phyloP scores from a whole-genome alignment of 1,284 basidiomycete genomes.

The Trichosporon coremiiforme region DNA sequence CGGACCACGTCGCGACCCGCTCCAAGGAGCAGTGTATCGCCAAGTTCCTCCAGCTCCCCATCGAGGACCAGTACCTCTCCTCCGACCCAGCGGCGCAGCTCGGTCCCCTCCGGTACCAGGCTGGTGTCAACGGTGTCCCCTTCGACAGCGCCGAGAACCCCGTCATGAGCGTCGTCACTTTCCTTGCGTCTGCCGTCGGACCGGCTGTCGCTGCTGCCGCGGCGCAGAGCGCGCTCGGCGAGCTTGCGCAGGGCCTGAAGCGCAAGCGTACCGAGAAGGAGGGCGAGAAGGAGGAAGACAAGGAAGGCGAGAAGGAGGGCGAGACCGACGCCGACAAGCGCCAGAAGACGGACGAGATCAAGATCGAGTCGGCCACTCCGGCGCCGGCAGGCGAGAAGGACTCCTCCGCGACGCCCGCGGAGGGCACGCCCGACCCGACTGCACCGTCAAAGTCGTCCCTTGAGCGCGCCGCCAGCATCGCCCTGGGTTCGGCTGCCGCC shows the following conservation, averaged over 20 bases:
- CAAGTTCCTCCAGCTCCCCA: slow-evolving; percentile 93
- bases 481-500: slow-evolving; percentile 84
- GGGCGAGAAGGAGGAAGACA: slow-evolving; percentile 30
- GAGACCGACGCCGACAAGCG: slow-evolving; percentile 36
- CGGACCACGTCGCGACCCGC: slow-evolving; percentile 88
- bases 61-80: slow-evolving; percentile 85
- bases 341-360: slow-evolving; percentile 28
- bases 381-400: slow-evolving; percentile 32
- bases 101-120: slow-evolving; percentile 72
- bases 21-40: slow-evolving; percentile 92
- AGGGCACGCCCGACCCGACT: slow-evolving; percentile 42
- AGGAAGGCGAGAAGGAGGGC: slow-evolving; percentile 31
- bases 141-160: slow-evolving; percentile 96
- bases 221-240: slow-evolving; percentile 81
- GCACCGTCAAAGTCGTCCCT: slow-evolving; percentile 73
- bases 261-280: slow-evolving; percentile 59
- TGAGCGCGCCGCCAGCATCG: slow-evolving; percentile 75
- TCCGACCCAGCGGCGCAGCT: slow-evolving; percentile 59
- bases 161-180: slow-evolving; percentile 97
- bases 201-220: slow-evolving; percentile 91
- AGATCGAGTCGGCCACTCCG: slow-evolving; percentile 32
- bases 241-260: slow-evolving; percentile 66
- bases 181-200: slow-evolving; percentile 88
- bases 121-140: slow-evolving; percentile 65
- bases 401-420: slow-evolving; percentile 25